Evolutionary conservation across 495 filamentous ascomycete genomes (phyloP), one percentile per base, ranked within the genome.

Genomic region (Penicillium ochrochloron): DNA sequence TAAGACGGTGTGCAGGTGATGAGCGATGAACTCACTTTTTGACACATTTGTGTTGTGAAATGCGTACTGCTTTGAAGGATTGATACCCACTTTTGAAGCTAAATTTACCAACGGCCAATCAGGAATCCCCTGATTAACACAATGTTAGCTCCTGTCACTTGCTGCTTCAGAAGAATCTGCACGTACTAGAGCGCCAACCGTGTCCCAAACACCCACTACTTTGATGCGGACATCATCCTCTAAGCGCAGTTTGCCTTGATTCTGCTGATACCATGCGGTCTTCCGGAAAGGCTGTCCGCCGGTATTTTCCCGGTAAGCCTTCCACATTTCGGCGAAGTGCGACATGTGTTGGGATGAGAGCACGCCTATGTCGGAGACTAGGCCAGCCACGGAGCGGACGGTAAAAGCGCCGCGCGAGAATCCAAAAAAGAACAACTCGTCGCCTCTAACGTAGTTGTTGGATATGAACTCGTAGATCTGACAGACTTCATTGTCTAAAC

Each of bases 401-500:
- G 85, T 86, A 58, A 80, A 88, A 1, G 85, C 84, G 12, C 85
- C 85, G 12, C 85, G 77, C 7, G 84, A 86, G 67, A 87, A 88
- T 5, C 85, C 85, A 59, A 88, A 80, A 60, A 85, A 80, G 69
- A 78, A 84, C 19, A 88, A 82, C 66, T 87, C 76, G 64, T 88
- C 85, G 42, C 81, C 83, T 4, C 67, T 61, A 8, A 70, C 61
- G 59, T 82, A 86, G 64, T 87, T 85, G 50, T 53, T 17, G 50
- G 50, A 53, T 14, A 53, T 29, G 50, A 53, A 53, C 15, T 53
- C 53, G 62, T 29, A 62, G 42, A 66, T 62, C 27, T 66, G 54
- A 29, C 61, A 66, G 1, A 60, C 63, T 51, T 66, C 59, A 23
- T 54, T 19, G 53, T 66, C 63, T 14, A 66, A 21, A 5, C 63